Percentiles rank a stretch among this genome's conserved stretches.
phyloP scores from a whole-genome alignment of 306 rosid genomes.

The Lathyrus tuberosus region DNA sequence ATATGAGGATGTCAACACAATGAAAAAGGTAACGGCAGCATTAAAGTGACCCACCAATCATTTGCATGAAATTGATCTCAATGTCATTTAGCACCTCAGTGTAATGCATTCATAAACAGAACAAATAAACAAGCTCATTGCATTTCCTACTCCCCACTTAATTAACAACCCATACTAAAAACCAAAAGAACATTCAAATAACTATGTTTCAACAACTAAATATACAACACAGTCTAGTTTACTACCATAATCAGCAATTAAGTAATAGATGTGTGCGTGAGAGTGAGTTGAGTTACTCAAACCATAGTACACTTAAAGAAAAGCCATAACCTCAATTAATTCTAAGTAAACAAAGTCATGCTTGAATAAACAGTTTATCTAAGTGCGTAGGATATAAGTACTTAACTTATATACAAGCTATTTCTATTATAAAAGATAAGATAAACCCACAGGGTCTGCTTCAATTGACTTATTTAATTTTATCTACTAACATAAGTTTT shows the following conservation, averaged over 20 bases:
- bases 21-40: background rate
- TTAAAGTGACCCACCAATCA: slow-evolving; percentile 27
- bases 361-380: background rate
- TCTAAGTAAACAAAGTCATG: background rate
- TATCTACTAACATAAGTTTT: no score
- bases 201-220: slow-evolving; percentile 3
- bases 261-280: background rate
- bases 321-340: slow-evolving; percentile 4
- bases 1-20: background rate
- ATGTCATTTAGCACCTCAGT: slow-evolving; percentile 6
- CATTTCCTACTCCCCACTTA: background rate
- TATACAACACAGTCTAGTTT: background rate
- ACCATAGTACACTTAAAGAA: background rate
- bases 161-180: background rate
- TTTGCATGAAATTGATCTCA: slow-evolving; percentile 6
- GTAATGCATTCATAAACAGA: background rate
- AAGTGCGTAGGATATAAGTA: no score
- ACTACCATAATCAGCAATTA: background rate
- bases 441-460: no score
- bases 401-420: background rate
- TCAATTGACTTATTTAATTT: no score
- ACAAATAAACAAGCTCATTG: slow-evolving; percentile 5
- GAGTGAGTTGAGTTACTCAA: slow-evolving; percentile 6
- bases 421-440: no score
- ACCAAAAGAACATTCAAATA: slow-evolving; percentile 13